Evolutionary conservation across 306 rosid species (phyloP), one percentile per base, ranked within the genome.

Genomic region (Sophora flavescens): DNA sequence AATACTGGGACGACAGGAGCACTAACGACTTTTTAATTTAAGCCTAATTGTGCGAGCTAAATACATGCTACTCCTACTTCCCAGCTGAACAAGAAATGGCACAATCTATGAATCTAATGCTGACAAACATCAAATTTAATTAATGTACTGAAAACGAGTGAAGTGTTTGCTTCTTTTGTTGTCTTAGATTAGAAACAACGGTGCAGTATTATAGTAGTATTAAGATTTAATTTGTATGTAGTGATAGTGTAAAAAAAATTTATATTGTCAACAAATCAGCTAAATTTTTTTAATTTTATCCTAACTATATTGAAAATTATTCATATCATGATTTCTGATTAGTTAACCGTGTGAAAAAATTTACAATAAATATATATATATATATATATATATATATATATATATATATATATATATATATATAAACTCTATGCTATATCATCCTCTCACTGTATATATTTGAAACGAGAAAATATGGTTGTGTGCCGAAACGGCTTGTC

Each of bases 401-500:
- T n/a, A n/a, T n/a, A n/a, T n/a, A n/a, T n/a, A n/a, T n/a, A n/a
- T n/a, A n/a, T n/a, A n/a, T n/a, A n/a, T n/a, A n/a, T n/a, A n/a
- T n/a, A n/a, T n/a, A n/a, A n/a, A n/a, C n/a, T n/a, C n/a, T n/a
- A n/a, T n/a, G n/a, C 1, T 22, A 22, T 22, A 22, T 22, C 22
- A 22, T 22, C 67, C 63, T 8, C 3, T 28, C 6, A 7, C 2
- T 26, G 62, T 70, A 70, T 13, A 56, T 2, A 36, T 36, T 36
- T 36, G 6, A 42, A 61, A 73, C 68, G 59, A 64, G 48, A 44
- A 57, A 62, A 35, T 28, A 36, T 36, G 75, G 64, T 36, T 70
- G 68, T 81, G 76, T 61, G 86, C 76, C 64, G 67, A 77, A 86
- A 58, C 84, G 68, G 80, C 58, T 74, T 78, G 87, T 81, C 87